Percentiles rank a stretch among this genome's conserved stretches.
phyloP scores from a whole-genome alignment of 2,329 filamentous ascomycete genomes.

The Neoascochyta sp. region DNA sequence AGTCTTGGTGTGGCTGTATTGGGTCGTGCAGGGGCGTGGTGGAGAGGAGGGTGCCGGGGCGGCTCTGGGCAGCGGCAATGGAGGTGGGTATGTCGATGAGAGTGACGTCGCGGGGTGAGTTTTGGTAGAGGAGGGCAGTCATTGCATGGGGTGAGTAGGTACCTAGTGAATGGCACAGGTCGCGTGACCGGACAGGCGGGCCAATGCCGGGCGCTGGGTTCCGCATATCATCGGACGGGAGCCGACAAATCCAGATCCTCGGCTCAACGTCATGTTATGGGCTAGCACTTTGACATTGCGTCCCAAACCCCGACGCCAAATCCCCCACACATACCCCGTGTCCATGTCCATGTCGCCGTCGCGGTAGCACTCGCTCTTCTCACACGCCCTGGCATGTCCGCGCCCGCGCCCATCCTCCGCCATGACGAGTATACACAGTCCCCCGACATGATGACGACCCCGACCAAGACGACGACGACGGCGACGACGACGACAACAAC shows the following conservation, averaged over 20 bases:
- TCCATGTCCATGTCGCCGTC: conserved; percentile 20
- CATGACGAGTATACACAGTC: conserved; percentile 38
- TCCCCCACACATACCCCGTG: background rate
- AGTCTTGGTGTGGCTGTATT: conserved; percentile 47
- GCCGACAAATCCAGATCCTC: conserved; percentile 9
- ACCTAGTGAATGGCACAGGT: conserved; percentile 1
- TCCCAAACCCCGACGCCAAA: conserved; percentile 1
- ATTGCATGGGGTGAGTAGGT: conserved; percentile 1
- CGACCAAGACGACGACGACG: no score
- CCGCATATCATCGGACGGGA: conserved; percentile 8
- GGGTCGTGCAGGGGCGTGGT: conserved; percentile 45
- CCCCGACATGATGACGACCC: conserved; percentile 16
- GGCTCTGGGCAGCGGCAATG: conserved; percentile 62
- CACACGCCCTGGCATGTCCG: conserved; percentile 36
- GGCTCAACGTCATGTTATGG: conserved; percentile 10
- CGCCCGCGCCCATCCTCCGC: conserved; percentile 35
- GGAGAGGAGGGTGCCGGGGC: conserved; percentile 47
- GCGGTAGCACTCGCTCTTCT: no score
- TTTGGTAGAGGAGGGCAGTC: conserved; percentile 52
- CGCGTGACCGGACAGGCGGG: no score
- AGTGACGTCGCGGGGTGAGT: conserved; percentile 48
- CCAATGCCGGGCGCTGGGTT: conserved; percentile 6
- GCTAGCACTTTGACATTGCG: conserved; percentile 3
- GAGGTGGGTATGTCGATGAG: conserved; percentile 68
- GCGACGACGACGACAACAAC: conserved; percentile 21